phyloP scores from a whole-genome alignment of 106 monocot species.

The Amphibolis antarctica region DNA sequence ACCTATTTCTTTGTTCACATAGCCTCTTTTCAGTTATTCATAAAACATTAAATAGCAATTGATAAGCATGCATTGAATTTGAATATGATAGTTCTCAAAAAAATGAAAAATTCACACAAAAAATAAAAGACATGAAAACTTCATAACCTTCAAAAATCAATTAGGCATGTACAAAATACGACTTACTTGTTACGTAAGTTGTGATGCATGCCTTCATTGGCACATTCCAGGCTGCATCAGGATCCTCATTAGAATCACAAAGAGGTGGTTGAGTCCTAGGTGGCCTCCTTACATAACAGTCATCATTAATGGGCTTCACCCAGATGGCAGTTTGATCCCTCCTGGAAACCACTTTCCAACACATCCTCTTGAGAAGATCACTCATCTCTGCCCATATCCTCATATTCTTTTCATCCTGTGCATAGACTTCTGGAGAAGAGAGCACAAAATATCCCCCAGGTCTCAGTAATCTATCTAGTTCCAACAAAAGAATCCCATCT shows the following conservation, averaged over 20 bases:
- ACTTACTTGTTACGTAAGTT: too few relatives aligned
- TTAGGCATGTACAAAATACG: too few relatives aligned
- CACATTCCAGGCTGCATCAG: constrained; percentile 76
- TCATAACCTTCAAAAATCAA: too few relatives aligned
- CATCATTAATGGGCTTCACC: constrained; percentile 82
- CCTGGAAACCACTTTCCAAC: constrained; percentile 80
- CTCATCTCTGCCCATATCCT: constrained; percentile 89
- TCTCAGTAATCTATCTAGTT: constrained; percentile 72
- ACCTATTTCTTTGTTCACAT: too few relatives aligned
- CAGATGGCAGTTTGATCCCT: constrained; percentile 84
- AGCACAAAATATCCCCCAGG: constrained; percentile 94
- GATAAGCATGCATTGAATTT: too few relatives aligned
- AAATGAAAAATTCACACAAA: too few relatives aligned
- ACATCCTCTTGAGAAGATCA: constrained; percentile 71
- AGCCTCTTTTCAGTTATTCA: too few relatives aligned
- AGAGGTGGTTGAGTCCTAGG: constrained; percentile 61
- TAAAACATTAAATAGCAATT: too few relatives aligned
- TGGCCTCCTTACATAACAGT: constrained; percentile 51
- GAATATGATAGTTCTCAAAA: too few relatives aligned
- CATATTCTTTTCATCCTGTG: constrained; percentile 83
- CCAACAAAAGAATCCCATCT: constrained; percentile 78
- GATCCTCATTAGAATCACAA: constrained; percentile 57
- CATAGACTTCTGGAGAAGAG: constrained; percentile 93
- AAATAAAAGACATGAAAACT: too few relatives aligned
- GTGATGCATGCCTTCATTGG: constrained; percentile 80